Percentiles rank a stretch among this genome's conserved stretches.
Conservation (phyloP, 2,329 filamentous ascomycete species). For the Aspergillus versicolor region DNA sequence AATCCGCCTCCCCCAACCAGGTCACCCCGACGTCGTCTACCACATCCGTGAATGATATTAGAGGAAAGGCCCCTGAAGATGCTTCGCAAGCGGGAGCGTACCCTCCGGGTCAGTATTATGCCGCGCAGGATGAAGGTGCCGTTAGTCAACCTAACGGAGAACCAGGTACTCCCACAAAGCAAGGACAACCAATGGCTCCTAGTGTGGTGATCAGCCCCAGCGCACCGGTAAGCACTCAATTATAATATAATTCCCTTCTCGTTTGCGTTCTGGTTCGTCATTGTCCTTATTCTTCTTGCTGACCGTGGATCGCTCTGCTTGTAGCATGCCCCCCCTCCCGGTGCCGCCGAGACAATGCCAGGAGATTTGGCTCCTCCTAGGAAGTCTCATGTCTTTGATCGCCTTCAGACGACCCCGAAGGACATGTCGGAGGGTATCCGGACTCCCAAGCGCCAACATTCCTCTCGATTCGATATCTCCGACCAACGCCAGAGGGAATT, state of each 20-base stretch:
- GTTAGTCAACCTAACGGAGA: constrained; percentile 48
- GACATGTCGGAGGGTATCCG: constrained; percentile 93
- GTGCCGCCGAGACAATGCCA: constrained; percentile 95
- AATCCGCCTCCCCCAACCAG: constrained; percentile 61
- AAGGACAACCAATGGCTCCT: constrained; percentile 66
- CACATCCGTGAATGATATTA: constrained; percentile 78
- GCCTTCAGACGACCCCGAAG: constrained; percentile 89
- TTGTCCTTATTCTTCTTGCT: background rate
- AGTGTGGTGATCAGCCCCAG: constrained; percentile 95
- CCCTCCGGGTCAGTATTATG: constrained; percentile 39
- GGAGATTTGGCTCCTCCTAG: constrained; percentile 94
- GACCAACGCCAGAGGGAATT: constrained; percentile 84
- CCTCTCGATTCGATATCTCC: constrained; percentile 95
- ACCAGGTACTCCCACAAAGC: constrained; percentile 61
- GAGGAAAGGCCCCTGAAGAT: constrained; percentile 68
- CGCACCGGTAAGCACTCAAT: constrained; percentile 66
- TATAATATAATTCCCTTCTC: background rate
- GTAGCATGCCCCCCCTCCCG: constrained; percentile 87
- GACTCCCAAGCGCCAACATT: constrained; percentile 95
- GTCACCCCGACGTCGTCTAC: constrained; percentile 85
- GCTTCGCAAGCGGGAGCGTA: constrained; percentile 31
- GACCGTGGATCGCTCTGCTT: background rate
- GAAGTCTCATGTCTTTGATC: constrained; percentile 86
- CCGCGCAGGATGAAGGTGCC: constrained; percentile 35
- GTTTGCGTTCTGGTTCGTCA: background rate